phyloP scores from a whole-genome alignment of 192 early-diverging fungal genomes.

The Coemansia asiatica region DNA sequence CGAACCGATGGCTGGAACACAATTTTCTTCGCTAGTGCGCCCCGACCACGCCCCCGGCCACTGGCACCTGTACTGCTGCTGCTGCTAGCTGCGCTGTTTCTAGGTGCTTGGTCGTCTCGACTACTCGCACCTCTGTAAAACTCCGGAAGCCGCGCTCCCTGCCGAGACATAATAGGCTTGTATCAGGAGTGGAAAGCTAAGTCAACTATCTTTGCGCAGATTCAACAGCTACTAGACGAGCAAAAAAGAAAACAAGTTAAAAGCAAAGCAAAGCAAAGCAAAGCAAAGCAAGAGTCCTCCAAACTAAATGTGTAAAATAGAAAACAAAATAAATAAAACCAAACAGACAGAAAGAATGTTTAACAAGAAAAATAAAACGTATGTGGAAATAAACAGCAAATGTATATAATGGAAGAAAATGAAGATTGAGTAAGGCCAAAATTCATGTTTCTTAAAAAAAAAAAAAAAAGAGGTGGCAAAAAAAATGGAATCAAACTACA shows the following conservation, averaged over 20 bases:
- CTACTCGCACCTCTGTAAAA: constrained; percentile 5
- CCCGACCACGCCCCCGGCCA: constrained; percentile 5
- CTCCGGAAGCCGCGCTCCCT: constrained; percentile 3
- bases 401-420: background rate
- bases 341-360: background rate
- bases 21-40: constrained; percentile 13
- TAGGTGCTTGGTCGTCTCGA: background rate
- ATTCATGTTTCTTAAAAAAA: too few relatives aligned
- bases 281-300: background rate
- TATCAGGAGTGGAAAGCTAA: background rate
- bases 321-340: background rate
- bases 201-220: background rate
- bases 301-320: background rate
- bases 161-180: background rate
- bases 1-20: constrained; percentile 46
- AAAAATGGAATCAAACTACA: too few relatives aligned
- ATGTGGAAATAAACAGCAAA: background rate
- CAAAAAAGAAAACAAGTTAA: background rate
- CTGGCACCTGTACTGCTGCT: constrained; percentile 12
- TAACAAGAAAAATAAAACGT: background rate
- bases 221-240: background rate
- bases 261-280: background rate
- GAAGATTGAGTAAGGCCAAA: background rate
- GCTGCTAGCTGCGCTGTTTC: constrained; percentile 3
- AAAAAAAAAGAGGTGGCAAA: too few relatives aligned